These are phyloP conservation scores for Sophora flavescens DNA, from an alignment of 306 rosid species.

Conservation along the genomic window DNA sequence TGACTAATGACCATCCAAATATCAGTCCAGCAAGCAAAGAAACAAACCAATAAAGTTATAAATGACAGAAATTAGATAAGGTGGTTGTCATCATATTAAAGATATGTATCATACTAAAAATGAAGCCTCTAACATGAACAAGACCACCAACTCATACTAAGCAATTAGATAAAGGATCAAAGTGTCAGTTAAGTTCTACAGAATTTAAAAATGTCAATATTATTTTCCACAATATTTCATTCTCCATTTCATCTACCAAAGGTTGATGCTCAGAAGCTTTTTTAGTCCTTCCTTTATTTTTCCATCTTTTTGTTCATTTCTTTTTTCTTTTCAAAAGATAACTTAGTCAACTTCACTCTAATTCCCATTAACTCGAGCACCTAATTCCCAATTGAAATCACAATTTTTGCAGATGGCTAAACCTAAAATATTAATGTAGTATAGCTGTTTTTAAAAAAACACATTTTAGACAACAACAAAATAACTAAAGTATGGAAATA, in stretches of 20 bases:
- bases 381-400: conserved; percentile 27
- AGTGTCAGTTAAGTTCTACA: not conserved
- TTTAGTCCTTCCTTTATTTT: not conserved
- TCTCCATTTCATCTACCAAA: conserved; percentile 10
- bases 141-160: not conserved
- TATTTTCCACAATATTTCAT: not conserved
- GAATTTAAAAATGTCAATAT: not conserved
- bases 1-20: not conserved
- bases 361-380: conserved; percentile 16
- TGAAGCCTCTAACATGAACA: not conserved
- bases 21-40: not conserved
- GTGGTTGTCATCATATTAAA: not conserved
- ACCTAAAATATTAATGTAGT: conserved; percentile 1
- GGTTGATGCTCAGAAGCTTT: not conserved
- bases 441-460: not conserved
- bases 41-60: not conserved
- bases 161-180: not conserved
- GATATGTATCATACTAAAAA: conserved; percentile 2
- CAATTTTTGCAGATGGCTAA: conserved; percentile 9
- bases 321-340: not conserved
- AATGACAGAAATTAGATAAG: not conserved
- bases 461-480: not conserved
- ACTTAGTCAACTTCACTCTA: not conserved
- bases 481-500: not conserved
- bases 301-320: not conserved